Evolutionary conservation across 805 yeast species (phyloP).

Genomic region (Zygosaccharomyces bisporus): DNA sequence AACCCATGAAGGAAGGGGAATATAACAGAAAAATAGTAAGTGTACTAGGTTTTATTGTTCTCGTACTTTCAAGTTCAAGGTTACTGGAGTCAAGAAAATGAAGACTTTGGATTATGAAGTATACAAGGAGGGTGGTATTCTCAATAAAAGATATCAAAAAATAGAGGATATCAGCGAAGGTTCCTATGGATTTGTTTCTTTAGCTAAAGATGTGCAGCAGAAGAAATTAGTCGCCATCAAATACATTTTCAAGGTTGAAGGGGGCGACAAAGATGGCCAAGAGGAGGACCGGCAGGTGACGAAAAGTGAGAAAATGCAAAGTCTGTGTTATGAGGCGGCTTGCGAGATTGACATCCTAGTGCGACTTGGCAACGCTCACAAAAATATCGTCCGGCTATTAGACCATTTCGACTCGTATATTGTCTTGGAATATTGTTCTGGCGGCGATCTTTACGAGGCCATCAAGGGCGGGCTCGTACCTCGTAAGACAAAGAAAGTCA

Average conservation of each 20-base stretch:
- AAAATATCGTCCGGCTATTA: slow-evolving; percentile 54
- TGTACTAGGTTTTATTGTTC: background rate
- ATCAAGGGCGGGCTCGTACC: slow-evolving; percentile 62
- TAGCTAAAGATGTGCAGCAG: slow-evolving; percentile 65
- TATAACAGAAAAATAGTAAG: background rate
- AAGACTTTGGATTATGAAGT: slow-evolving; percentile 38
- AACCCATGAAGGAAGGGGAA: background rate
- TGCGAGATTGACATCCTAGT: slow-evolving; percentile 66
- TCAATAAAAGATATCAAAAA: slow-evolving; percentile 61
- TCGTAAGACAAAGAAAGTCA: slow-evolving; percentile 41
- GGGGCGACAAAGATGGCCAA: slow-evolving; percentile 32
- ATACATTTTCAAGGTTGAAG: slow-evolving; percentile 63
- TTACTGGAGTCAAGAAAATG: background rate
- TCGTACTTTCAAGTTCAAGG: background rate
- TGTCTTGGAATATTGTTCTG: slow-evolving; percentile 76
- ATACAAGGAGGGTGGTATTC: slow-evolving; percentile 46
- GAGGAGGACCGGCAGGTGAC: slow-evolving; percentile 17
- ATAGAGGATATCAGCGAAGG: slow-evolving; percentile 83
- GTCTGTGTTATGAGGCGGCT: slow-evolving; percentile 53
- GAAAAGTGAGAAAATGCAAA: slow-evolving; percentile 34
- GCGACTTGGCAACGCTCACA: slow-evolving; percentile 54
- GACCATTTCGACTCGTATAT: slow-evolving; percentile 66
- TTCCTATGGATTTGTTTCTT: slow-evolving; percentile 85
- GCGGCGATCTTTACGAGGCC: slow-evolving; percentile 84
- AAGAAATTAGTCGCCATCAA: slow-evolving; percentile 74